Base-by-base conservation (phyloP, 2,329 filamentous ascomycete genomes). In the Scopulariopsis brevicaulis region DNA sequence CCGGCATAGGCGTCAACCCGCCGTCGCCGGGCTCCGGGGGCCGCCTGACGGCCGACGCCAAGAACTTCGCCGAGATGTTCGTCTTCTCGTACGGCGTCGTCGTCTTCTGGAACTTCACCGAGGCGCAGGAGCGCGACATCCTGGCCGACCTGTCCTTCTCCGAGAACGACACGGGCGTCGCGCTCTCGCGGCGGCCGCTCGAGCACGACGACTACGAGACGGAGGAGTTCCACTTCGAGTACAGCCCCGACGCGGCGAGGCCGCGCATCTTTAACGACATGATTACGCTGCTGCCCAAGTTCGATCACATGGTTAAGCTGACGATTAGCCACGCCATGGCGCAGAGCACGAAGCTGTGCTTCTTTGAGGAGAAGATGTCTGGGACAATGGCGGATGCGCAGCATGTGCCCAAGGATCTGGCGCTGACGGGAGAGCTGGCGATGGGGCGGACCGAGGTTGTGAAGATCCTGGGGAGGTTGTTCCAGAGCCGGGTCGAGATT, bases 31-130 rank as follows among this genome's bases (percentile, higher is more conserved):
- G 81, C 68, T 54, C 34, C 1, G 81, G 37, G 12, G 18, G 20
- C 46, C n/a, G 22, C 46, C 22, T 50, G 18, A 50, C 46, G 46
- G 46, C 87, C 6, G 84, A 90, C 67, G 83, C 86, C 40, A 85
- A 93, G 66, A 81, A 85, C 58, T 90, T 96, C 67, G 93, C 90
- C 50, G 94, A 99, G 73, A 90, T 97, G 83, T 97, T 96, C 68
- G 87, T 99, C 65, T 97, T 95, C 71, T 93, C 89, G 18, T 99
- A 99, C 67, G 94, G 94, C 22, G 93, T 99, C 0, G 93, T 94
- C 0, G 94, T 99, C 5, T 96, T 99, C 69, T 99, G 94, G 94
- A 99, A 99, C 70, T 96, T 99, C 65, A 93, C 90, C 12, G 92
- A 96, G 70, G 83, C 87, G 63, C 94, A 99, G 69, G 94, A 99